These are phyloP conservation scores for Cynanchum wilfordii DNA, from an alignment of 257 asterid species.

Conservation along the genomic window DNA sequence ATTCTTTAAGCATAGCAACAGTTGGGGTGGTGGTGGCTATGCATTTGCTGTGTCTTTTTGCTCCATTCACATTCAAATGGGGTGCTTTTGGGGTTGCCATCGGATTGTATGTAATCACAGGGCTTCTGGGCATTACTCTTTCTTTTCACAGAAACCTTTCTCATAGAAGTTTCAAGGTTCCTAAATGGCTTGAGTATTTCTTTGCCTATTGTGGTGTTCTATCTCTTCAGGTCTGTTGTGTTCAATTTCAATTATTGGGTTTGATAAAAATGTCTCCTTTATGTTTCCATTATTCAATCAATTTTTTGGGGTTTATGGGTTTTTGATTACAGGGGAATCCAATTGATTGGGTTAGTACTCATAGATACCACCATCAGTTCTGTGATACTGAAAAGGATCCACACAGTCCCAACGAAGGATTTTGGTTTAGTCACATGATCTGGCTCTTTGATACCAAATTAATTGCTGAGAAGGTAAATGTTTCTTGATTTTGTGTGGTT, in stretches of 20 bases:
- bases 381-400: constrained; percentile 76
- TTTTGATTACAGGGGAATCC: constrained; percentile 51
- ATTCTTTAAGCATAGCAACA: constrained; percentile 39
- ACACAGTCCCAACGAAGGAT: constrained; percentile 77
- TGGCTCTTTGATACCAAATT: constrained; percentile 62
- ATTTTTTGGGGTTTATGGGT: background rate
- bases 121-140: constrained; percentile 75
- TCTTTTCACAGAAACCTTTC: constrained; percentile 73
- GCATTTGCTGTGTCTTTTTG: constrained; percentile 57
- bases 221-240: constrained; percentile 64
- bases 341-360: constrained; percentile 88
- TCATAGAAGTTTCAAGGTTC: constrained; percentile 75
- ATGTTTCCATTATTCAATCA: background rate
- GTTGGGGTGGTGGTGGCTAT: constrained; percentile 44
- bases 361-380: constrained; percentile 77
- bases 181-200: constrained; percentile 75
- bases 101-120: constrained; percentile 58
- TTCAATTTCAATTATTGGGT: too few species aligned
- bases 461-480: constrained; percentile 43
- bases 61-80: constrained; percentile 68
- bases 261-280: background rate
- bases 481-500: background rate
- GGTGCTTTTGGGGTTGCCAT: constrained; percentile 48
- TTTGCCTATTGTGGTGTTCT: constrained; percentile 83
- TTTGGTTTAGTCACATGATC: constrained; percentile 81